Evolutionary conservation across 2,329 filamentous ascomycete genomes (phyloP).

Genomic region (Colletotrichum filicis): DNA sequence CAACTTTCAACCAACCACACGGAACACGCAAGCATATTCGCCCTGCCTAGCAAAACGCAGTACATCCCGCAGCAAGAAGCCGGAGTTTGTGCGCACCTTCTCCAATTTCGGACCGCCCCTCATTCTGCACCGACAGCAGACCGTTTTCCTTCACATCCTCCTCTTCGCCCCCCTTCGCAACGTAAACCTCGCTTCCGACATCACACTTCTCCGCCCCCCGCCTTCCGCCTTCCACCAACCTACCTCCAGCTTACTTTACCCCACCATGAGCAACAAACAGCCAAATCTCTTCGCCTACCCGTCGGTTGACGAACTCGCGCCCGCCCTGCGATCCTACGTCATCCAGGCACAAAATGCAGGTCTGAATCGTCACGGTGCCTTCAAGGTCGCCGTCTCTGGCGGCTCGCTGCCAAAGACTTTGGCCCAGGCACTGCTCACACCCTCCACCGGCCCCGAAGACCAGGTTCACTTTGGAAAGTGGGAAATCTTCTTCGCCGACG

Average conservation of each 20-base stretch:
- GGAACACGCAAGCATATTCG: not conserved
- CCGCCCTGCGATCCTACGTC: constrained; percentile 83
- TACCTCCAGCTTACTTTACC: constrained; percentile 11
- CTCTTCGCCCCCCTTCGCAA: constrained; percentile 20
- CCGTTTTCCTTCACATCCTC: constrained; percentile 10
- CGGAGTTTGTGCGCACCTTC: constrained; percentile 7
- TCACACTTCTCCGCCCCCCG: constrained; percentile 21
- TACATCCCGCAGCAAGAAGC: constrained; percentile 14
- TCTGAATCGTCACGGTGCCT: constrained; percentile 81
- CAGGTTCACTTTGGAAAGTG: constrained; percentile 83
- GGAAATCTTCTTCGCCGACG: constrained; percentile 99
- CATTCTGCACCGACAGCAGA: constrained; percentile 17
- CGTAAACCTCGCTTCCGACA: constrained; percentile 22
- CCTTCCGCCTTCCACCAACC: constrained; percentile 12
- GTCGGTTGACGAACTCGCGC: constrained; percentile 75
- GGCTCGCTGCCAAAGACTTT: constrained; percentile 92
- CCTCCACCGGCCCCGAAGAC: constrained; percentile 64
- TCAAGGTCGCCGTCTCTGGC: constrained; percentile 93
- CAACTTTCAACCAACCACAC: not conserved
- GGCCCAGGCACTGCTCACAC: constrained; percentile 81
- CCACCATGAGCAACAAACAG: constrained; percentile 64
- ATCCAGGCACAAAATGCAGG: constrained; percentile 84
- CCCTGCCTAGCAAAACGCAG: constrained; percentile 1
- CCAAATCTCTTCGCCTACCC: constrained; percentile 85
- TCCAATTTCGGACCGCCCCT: constrained; percentile 24